Base-by-base conservation (phyloP, 2,329 filamentous ascomycete genomes). In the Penicillium aurantiogriseum region DNA sequence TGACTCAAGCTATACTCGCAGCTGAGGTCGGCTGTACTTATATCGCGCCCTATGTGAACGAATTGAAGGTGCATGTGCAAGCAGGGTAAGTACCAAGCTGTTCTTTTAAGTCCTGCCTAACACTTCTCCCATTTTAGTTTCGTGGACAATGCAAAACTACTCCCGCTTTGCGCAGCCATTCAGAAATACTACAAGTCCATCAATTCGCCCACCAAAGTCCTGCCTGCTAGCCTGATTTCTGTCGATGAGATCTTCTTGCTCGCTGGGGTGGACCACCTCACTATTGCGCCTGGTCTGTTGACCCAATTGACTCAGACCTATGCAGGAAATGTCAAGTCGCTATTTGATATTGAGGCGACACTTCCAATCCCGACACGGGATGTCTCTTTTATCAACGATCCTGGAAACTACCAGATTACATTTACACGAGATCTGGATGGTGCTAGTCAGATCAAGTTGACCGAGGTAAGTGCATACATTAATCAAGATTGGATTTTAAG, bases 11-110 rank as follows among this genome's bases (percentile, higher is more conserved):
- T 0, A 76, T 77, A 1, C 73, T 87, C 1, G 85, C 86, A 0
- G 81, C 78, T 1, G 80, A 85, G 49, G 82, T 79, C 0, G 77
- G 79, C 4, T 88, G 85, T 63, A 80, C 80, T 0, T 88, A 87
- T 63, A 83, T 88, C 43, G 84, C 85, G 0, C 86, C 86, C 0
- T 80, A 87, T 60, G 83, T 88, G 31, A 87, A 88, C 65, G 85
- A 88, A 62, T 73, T 88, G 40, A 82, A 81, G 61, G 85, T 86
- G 5, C 85, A 88, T 63, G 84, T 87, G 56, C 81, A 84, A 43
- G 51, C 63, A 8, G 68, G 65, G 71, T 72, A 38, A 48, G 64
- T 54, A 9, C 15, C 6, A 19, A 19, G 5, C n/a, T n/a, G 15
- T 10, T 35, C 1, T 23, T 10, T 13, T 0, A 51, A 25, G 5